Base-by-base conservation (phyloP, 1,139 yeast genomes). In the Candida labiduridarum region DNA sequence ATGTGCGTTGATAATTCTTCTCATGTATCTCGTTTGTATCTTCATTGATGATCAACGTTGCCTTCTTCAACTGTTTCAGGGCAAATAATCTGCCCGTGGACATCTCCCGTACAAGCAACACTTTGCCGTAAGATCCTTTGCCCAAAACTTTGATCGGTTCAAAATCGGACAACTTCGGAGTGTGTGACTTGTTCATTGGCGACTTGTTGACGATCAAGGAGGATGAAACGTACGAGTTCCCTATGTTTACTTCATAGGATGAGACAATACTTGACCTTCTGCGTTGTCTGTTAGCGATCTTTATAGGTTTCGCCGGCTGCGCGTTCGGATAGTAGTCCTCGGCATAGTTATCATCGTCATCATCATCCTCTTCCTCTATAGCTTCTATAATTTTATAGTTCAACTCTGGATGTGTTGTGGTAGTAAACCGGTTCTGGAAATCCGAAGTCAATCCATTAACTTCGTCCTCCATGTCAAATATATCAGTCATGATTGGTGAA, bases 61-160 rank as follows among this genome's bases (percentile, higher is more conserved):
- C 96, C 65, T 92, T 91, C 58, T 83, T 85, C 59, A 91, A 74
- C 62, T 91, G 96, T 63, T 92, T 91, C 72, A 89, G 96, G 0
- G 98, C 97, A 72, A 84, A 92, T 11, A 91, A 69, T 54, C 80
- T 78, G 0, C 89, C 89, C 0, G 90, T 83, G 8, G 79, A 60
- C 48, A 66, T 68, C 61, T 89, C 92, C 49, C 84, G 79, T 0
- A 91, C 97, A 10, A 91, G 69, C 18, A 89, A 64, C 2, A 91
- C 98, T 64, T 89, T 90, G 5, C 98, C 97, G 60, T 89, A 91
- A 1, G 96, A 91, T 2, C 97, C 97, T 55, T 85, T 83, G 0
- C 97, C 97, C n/a, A 91, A 72, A 0, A 90, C 95, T 65, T 84
- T 87, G 10, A 91, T 69, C 1, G 89, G 88, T 56, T 81, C 85